Percentiles rank a stretch among this genome's conserved stretches.
Evolutionary conservation across 1,284 basidiomycete species (phyloP).

Genomic region (Rhodotorula sp.): DNA sequence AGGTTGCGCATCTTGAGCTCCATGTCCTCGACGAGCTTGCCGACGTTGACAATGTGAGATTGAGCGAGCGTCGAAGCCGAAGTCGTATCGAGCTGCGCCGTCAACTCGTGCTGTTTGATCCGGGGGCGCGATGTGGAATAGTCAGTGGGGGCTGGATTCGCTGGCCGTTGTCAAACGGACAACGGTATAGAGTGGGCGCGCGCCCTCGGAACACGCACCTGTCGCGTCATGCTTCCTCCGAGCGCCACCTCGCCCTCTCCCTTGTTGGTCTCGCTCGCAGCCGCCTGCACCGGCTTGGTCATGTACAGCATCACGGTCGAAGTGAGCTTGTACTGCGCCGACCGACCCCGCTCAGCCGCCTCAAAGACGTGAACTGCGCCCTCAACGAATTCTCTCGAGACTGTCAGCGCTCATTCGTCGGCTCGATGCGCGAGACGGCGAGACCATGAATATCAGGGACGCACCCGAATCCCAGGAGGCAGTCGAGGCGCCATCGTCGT

Average conservation of each 20-base stretch:
- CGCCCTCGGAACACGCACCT: constrained; percentile 58
- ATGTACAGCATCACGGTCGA: constrained; percentile 97
- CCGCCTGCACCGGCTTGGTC: constrained; percentile 55
- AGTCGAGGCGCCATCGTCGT: constrained; percentile 43
- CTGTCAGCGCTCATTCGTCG: no score
- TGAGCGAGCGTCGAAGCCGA: constrained; percentile 58
- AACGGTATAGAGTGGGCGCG: background rate
- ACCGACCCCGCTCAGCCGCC: constrained; percentile 78
- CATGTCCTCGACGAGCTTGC: constrained; percentile 95
- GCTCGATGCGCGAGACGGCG: no score
- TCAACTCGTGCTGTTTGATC: constrained; percentile 68
- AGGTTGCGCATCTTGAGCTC: constrained; percentile 98
- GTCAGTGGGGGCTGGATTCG: background rate
- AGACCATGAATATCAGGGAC: background rate
- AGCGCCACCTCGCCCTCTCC: constrained; percentile 69
- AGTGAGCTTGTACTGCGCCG: constrained; percentile 94
- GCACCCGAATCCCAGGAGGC: constrained; percentile 84
- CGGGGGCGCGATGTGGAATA: background rate
- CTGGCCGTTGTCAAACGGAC: no score
- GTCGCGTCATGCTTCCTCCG: constrained; percentile 94
- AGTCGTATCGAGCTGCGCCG: constrained; percentile 61
- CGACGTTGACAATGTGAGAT: constrained; percentile 88
- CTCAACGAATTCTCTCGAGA: no score
- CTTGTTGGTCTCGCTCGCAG: constrained; percentile 47
- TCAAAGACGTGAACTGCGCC: constrained; percentile 87